Evolutionary conservation across 768 basidiomycete genomes (phyloP).

Genomic region (Serendipita sp.): DNA sequence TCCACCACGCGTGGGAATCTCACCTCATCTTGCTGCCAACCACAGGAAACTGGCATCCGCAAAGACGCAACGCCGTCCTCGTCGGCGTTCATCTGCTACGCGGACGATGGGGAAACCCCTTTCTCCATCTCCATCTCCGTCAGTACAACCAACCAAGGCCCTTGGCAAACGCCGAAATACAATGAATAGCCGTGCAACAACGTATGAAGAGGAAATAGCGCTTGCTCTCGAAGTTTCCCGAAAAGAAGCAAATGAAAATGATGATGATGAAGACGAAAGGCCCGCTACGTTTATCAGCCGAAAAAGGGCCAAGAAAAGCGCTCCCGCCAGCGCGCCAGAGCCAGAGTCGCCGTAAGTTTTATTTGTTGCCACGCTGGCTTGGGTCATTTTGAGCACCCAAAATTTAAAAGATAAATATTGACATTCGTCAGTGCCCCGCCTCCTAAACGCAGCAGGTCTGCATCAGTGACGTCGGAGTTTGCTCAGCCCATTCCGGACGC

Average conservation of each 20-base stretch:
- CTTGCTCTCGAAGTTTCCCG: constrained; percentile 6
- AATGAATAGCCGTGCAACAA: constrained; percentile 94
- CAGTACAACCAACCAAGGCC: constrained; percentile 28
- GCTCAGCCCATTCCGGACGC: constrained; percentile 24
- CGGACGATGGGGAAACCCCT: constrained; percentile 23
- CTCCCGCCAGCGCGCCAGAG: constrained; percentile 2
- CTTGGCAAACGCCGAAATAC: constrained; percentile 67
- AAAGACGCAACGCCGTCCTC: neutral
- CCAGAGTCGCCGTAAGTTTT: constrained; percentile 21
- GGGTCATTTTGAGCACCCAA: neutral
- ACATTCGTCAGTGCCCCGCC: constrained; percentile 22
- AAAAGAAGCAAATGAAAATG: constrained; percentile 23
- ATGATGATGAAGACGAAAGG: constrained; percentile 15
- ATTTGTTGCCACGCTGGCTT: neutral
- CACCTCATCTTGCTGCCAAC: constrained; percentile 14
- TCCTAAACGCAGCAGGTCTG: constrained; percentile 63
- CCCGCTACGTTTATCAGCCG: constrained; percentile 30
- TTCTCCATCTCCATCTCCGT: constrained; percentile 50
- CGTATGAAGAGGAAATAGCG: constrained; percentile 64
- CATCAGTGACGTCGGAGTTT: constrained; percentile 52
- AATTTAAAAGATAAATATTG: neutral
- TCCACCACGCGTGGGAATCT: constrained; percentile 10
- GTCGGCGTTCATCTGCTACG: constrained; percentile 11
- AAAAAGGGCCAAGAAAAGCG: constrained; percentile 52
- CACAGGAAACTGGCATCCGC: neutral